These are phyloP conservation scores for Funneliformis mosseae DNA, from an alignment of 192 early-diverging fungal species.

Conservation along the genomic window DNA sequence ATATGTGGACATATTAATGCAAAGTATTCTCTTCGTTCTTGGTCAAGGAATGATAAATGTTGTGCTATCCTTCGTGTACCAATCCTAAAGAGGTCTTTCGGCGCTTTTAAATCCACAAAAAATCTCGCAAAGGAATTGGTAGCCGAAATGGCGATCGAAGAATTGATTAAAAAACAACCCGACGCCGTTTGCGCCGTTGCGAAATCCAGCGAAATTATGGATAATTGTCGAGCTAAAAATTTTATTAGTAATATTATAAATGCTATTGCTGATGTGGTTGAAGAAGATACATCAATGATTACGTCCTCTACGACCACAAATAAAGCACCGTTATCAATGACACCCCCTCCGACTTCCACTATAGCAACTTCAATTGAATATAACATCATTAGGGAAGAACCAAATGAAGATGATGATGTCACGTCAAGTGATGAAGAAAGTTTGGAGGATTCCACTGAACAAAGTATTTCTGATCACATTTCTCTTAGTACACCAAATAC, in stretches of 20 bases:
- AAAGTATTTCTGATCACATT: no score
- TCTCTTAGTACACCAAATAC: no score
- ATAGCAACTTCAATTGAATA: no score
- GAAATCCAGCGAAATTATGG: neutral
- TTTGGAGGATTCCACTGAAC: no score
- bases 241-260: neutral
- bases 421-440: no score
- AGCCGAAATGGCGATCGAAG: slow-evolving; percentile 8
- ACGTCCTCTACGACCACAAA: no score
- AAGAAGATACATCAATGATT: neutral
- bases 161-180: slow-evolving; percentile 10
- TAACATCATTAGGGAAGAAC: no score
- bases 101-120: neutral
- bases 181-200: neutral
- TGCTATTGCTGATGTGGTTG: neutral
- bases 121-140: neutral
- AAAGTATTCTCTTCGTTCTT: neutral
- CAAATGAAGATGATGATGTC: no score
- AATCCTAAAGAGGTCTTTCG: slow-evolving; percentile 17
- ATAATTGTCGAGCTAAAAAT: neutral
- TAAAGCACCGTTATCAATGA: no score
- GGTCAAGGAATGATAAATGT: neutral
- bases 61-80: slow-evolving; percentile 15
- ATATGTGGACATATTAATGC: neutral
- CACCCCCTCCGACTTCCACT: no score